Percentiles rank a stretch among this genome's conserved stretches.
These are phyloP conservation scores for Suzukiozyma palmioleophila DNA, from an alignment of 1,139 yeast species.

Conservation along the genomic window DNA sequence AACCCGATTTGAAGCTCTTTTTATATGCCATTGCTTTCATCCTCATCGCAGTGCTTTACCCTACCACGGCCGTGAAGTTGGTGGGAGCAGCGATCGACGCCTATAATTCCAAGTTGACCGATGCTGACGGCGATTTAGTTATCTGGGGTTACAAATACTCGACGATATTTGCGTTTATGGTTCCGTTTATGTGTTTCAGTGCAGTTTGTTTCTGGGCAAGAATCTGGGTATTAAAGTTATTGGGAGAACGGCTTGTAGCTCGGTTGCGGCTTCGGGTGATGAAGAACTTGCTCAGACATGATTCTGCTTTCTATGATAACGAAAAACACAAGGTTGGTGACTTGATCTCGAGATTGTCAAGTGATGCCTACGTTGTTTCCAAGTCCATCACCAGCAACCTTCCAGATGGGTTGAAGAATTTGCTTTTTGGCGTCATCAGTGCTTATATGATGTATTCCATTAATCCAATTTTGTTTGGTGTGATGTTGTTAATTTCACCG, in stretches of 20 bases:
- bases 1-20: conserved; percentile 37
- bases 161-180: conserved; percentile 40
- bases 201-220: conserved; percentile 50
- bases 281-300: conserved; percentile 49
- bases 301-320: conserved; percentile 46
- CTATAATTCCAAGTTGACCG: conserved; percentile 31
- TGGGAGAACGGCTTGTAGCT: conserved; percentile 44
- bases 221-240: conserved; percentile 42
- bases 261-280: conserved; percentile 45
- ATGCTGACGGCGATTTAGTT: conserved; percentile 36
- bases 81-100: conserved; percentile 49
- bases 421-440: conserved; percentile 40
- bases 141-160: conserved; percentile 46
- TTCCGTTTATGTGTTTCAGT: conserved; percentile 42
- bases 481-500: conserved; percentile 49
- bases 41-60: conserved; percentile 43
- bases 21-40: conserved; percentile 40
- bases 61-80: conserved; percentile 42
- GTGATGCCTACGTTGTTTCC: conserved; percentile 52
- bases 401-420: conserved; percentile 48
- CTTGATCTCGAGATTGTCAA: conserved; percentile 47
- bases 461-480: conserved; percentile 43
- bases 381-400: conserved; percentile 42
- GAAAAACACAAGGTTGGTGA: conserved; percentile 56
- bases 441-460: conserved; percentile 47